Percentiles rank a stretch among this genome's conserved stretches.
phyloP scores from a whole-genome alignment of 164 flowering plant species.

The Sedum album region DNA sequence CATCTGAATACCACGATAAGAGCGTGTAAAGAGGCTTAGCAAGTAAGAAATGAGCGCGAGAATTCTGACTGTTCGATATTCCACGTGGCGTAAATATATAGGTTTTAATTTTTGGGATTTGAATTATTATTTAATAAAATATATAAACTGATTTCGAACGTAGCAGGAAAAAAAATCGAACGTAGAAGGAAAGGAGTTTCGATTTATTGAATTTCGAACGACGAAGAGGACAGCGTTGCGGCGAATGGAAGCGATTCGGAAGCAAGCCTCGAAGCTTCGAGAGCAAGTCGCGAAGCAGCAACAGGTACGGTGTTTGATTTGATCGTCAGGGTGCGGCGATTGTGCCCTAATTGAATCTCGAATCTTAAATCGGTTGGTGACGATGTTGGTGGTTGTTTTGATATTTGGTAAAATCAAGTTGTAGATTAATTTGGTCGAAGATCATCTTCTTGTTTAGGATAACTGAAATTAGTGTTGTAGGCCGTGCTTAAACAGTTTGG shows the following conservation, averaged over 20 bases:
- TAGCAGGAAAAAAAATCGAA: too few species aligned
- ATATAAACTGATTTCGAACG: too few species aligned
- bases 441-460: neutral
- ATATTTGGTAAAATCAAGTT: neutral
- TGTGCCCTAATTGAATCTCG: neutral
- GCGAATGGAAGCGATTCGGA: conserved; percentile 7
- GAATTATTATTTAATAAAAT: too few species aligned
- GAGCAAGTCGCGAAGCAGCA: conserved; percentile 6
- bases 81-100: neutral
- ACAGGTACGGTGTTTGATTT: neutral
- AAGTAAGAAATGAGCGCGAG: neutral
- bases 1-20: too few species aligned
- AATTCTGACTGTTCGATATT: neutral
- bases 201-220: neutral
- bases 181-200: too few species aligned
- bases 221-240: neutral
- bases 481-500: conserved; percentile 49
- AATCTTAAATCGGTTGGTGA: neutral
- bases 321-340: neutral
- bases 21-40: too few species aligned
- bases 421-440: neutral
- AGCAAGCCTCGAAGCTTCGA: conserved; percentile 5
- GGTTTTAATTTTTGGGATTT: too few species aligned
- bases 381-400: neutral
- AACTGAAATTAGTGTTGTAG: neutral